Percentiles rank a stretch among this genome's conserved stretches.
These are phyloP conservation scores for Vitis labrusca DNA, from an alignment of 164 flowering plant genomes.

Conservation along the genomic window DNA sequence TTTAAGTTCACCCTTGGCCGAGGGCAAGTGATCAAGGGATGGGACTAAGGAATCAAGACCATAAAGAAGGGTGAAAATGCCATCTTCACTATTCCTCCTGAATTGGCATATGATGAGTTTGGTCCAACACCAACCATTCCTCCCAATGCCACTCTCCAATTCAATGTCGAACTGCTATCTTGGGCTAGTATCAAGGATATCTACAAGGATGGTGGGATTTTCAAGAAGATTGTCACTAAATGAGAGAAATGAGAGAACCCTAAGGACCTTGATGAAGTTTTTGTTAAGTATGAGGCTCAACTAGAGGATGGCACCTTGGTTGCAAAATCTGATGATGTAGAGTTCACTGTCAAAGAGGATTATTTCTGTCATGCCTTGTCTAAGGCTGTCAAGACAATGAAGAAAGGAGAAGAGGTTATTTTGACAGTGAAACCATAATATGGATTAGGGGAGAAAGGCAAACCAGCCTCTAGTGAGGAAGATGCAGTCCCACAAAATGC, in stretches of 20 bases:
- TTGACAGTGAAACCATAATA: constrained; percentile 89
- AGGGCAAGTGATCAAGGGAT: constrained; percentile 98
- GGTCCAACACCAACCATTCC: constrained; percentile 98
- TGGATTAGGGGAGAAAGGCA: constrained; percentile 89
- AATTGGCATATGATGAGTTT: constrained; percentile 82
- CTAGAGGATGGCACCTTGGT: constrained; percentile 83
- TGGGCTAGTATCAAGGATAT: constrained; percentile 95
- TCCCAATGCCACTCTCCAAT: constrained; percentile 89
- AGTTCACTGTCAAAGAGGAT: constrained; percentile 79
- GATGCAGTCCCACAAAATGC: constrained; percentile 82
- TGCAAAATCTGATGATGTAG: constrained; percentile 71
- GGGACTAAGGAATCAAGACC: constrained; percentile 93
- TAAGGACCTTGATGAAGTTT: constrained; percentile 90
- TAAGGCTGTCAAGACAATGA: constrained; percentile 91
- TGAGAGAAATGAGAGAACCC: constrained; percentile 99
- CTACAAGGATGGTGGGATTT: constrained; percentile 94
- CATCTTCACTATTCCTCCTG: constrained; percentile 84
- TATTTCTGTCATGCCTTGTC: constrained; percentile 80
- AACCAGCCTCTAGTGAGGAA: constrained; percentile 55
- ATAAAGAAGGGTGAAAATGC: constrained; percentile 99
- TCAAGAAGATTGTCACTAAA: constrained; percentile 74
- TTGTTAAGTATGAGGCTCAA: constrained; percentile 72
- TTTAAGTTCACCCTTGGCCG: constrained; percentile 54
- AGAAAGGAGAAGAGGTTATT: constrained; percentile 81
- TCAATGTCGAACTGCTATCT: constrained; percentile 88